These are phyloP conservation scores for Talaromyces funiculosus DNA, from an alignment of 2,329 filamentous ascomycete genomes.

Conservation along the genomic window DNA sequence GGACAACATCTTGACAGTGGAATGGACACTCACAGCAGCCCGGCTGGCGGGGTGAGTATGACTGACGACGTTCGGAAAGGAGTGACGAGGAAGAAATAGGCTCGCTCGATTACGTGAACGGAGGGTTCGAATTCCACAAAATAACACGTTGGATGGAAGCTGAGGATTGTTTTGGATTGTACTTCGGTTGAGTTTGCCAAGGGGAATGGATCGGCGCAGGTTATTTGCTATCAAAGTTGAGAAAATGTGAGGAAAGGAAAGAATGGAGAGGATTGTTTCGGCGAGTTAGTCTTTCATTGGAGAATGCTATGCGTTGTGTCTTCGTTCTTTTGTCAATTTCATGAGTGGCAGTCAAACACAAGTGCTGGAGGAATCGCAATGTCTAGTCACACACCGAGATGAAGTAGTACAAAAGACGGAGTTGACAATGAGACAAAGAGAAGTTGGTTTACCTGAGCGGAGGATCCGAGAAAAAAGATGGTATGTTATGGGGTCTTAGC, in stretches of 20 bases:
- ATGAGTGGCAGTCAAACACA: neutral
- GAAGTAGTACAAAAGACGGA: neutral
- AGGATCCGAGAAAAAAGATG: neutral
- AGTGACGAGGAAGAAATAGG: slow-evolving; percentile 1
- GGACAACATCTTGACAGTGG: slow-evolving; percentile 30
- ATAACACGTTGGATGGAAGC: neutral
- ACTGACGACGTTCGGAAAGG: neutral
- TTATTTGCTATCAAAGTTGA: neutral
- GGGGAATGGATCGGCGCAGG: slow-evolving; percentile 16
- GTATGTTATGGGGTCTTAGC: neutral
- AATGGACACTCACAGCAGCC: neutral
- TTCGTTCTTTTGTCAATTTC: neutral
- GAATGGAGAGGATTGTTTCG: neutral
- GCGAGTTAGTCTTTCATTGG: neutral
- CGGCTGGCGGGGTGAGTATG: neutral
- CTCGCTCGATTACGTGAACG: neutral
- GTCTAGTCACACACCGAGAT: neutral
- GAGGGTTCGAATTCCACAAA: neutral
- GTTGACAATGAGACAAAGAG: neutral
- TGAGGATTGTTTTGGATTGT: slow-evolving; percentile 12
- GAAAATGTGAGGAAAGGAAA: slow-evolving; percentile 2
- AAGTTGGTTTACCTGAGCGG: neutral
- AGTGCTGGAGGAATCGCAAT: neutral
- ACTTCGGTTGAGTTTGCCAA: slow-evolving; percentile 4
- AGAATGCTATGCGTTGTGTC: neutral